Base-by-base conservation (phyloP, 495 filamentous ascomycete genomes). In the Neurospora sp. region DNA sequence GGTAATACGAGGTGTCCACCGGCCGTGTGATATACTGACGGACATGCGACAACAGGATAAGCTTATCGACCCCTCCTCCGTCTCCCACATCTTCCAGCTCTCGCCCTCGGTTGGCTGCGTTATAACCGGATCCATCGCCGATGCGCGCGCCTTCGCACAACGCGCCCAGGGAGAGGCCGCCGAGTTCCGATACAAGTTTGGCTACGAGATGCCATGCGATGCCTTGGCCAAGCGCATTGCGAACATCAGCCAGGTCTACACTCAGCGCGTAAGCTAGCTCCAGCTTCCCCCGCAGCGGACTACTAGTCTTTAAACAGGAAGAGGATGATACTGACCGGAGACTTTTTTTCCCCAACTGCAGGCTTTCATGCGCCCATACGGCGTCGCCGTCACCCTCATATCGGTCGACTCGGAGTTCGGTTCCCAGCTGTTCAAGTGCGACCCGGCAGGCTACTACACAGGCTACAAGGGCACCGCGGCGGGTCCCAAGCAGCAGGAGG, bases 121-220 rank as follows among this genome's bases (percentile, higher is more conserved):
- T 78, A 97, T 98, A 92, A 99, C 96, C 37, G 96, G 96, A 38
- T 97, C 96, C 73, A 98, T 98, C 82, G 96, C 96, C 75, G 96
- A 99, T 88, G 96, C 96, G 60, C 87, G 96, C 74, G 96, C 96
- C 49, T 94, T 90, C 73, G 93, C 97, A 62, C 91, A 92, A 83
- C 91, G 96, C 77, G 96, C 96, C 76, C 91, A 95, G 86, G 92
- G 92, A 72, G 96, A 99, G 85, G 96, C 96, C 75, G 96, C 95
- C 69, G 94, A 98, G 77, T 99, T 99, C 86, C 89, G 91, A 83
- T 98, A 99, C 89, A 98, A 98, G 83, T 97, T 89, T 80, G 96
- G 96, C 81, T 99, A 99, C 83, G 96, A 99, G 87, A 99, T 99
- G 96, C 96, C 96, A 72, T 97, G 93, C 83, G 96, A 99, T 84